Evolutionary conservation across 2,329 filamentous ascomycete species (phyloP), one percentile per base, ranked within the genome.

Genomic region (Xylaria sp.): DNA sequence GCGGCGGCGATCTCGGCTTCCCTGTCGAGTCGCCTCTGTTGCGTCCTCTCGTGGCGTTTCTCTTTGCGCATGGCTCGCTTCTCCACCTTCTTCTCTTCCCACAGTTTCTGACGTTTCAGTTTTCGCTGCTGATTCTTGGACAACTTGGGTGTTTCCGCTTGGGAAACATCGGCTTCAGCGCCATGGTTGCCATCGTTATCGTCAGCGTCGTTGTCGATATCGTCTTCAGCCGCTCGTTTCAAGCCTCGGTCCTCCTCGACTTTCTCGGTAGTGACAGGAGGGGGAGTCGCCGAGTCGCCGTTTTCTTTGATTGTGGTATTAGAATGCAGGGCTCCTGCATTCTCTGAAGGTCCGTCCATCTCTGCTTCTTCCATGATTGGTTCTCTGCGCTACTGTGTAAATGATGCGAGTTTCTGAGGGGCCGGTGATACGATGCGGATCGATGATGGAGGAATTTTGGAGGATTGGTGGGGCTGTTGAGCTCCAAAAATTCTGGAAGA

Each of bases 61-160:
- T 84, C 82, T 54, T 81, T 84, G 57, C 81, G 82, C 52, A 83
- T 80, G 37, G 79, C 74, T 56, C 79, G 81, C 56, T 84, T 83
- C 26, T 80, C 77, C 39, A 82, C 82, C 59, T 85, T 87, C 19
- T 82, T 83, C 7, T 87, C 85, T 64, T 96, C 91, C 89, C 90
- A 96, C 69, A 84, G 78, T 67, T 90, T 80, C 59, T 85, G 80
- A 50, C 85, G 86, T 56, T 82, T 85, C 48, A 91, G 77, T 67
- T 91, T 93, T 73, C 96, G 96, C 56, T 88, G 76, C 63, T 93
- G 89, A 66, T 88, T 95, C 68, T 97, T 97, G 17, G 93, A 96
- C 47, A 97, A 57, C 56, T 54, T 48, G n/a, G 61, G 57, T 11
- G 55, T 49, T 46, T 62, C 60, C 5, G 55, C 54, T 37, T 51